Evolutionary conservation across 495 filamentous ascomycete genomes (phyloP).

Genomic region (Trichoderma orchidacearum): DNA sequence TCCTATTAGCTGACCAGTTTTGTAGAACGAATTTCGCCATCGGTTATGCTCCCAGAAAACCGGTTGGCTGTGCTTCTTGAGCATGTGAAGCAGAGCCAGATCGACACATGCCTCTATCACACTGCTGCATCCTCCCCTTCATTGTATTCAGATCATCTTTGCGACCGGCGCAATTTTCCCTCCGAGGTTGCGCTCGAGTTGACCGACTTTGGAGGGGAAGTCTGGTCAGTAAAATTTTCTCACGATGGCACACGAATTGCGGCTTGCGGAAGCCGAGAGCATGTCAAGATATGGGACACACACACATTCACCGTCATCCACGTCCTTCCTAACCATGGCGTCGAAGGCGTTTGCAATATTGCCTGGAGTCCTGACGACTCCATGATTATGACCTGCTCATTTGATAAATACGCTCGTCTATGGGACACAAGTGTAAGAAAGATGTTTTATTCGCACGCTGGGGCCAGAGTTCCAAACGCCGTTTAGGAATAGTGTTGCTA

Average conservation of each 20-base stretch:
- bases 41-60: constrained; percentile 96
- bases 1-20: constrained; percentile 6
- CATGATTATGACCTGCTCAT: constrained; percentile 68
- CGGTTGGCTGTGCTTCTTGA: constrained; percentile 75
- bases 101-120: constrained; percentile 77
- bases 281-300: constrained; percentile 74
- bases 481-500: background rate
- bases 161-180: constrained; percentile 70
- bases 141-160: constrained; percentile 78
- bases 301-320: constrained; percentile 51
- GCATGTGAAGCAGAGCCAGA: constrained; percentile 69
- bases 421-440: constrained; percentile 63
- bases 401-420: constrained; percentile 58
- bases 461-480: too few relatives aligned
- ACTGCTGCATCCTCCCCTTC: constrained; percentile 68
- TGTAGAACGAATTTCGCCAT: constrained; percentile 82
- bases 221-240: constrained; percentile 85
- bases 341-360: constrained; percentile 54
- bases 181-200: constrained; percentile 50
- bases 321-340: constrained; percentile 44
- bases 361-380: constrained; percentile 88
- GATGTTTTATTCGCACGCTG: too few relatives aligned
- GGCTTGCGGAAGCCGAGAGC: constrained; percentile 61
- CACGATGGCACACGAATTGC: constrained; percentile 77
- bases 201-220: constrained; percentile 65